These are phyloP conservation scores for Colletotrichum liriopes DNA, from an alignment of 2,329 filamentous ascomycete genomes.

Conservation along the genomic window DNA sequence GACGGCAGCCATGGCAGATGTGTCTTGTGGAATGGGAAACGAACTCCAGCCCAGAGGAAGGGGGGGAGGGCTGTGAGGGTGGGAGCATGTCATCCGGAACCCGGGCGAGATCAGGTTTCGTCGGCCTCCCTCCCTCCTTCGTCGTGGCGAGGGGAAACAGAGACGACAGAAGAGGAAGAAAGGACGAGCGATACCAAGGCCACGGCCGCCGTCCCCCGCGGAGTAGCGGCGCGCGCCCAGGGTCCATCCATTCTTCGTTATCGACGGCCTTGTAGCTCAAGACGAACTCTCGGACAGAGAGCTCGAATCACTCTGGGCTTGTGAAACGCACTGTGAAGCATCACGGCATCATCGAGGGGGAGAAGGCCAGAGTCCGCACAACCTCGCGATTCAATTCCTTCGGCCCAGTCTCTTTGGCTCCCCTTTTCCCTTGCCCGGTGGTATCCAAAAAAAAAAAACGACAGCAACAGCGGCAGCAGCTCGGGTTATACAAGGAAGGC, in stretches of 20 bases:
- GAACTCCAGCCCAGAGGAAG: neutral
- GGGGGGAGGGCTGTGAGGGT: too few relatives aligned
- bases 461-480: neutral
- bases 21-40: neutral
- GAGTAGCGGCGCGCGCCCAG: neutral
- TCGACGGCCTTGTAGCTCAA: neutral
- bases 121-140: neutral
- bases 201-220: neutral
- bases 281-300: neutral
- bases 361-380: neutral
- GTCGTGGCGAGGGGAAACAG: neutral
- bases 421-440: neutral
- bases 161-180: neutral
- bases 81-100: neutral
- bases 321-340: neutral
- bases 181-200: neutral
- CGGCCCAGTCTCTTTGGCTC: neutral
- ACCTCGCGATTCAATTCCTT: neutral
- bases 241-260: neutral
- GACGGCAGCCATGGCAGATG: neutral
- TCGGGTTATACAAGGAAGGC: neutral
- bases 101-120: too few relatives aligned
- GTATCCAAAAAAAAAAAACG: slow-evolving; percentile 14
- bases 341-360: neutral
- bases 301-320: too few relatives aligned